Conservation (phyloP, 345 rosid genomes). For the Moricandia moricandioides region DNA sequence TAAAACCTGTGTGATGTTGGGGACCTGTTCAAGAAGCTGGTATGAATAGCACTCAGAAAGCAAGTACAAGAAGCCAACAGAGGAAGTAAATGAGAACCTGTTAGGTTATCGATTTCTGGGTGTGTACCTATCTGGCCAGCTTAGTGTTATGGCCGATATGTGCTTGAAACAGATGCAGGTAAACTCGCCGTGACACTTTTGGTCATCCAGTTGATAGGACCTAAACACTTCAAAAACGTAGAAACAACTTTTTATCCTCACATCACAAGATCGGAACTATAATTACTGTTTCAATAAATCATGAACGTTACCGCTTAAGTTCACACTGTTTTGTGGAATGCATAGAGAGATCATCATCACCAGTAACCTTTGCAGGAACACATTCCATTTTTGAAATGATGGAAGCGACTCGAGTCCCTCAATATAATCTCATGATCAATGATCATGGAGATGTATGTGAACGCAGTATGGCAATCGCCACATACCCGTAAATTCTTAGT, state of each 20-base stretch:
- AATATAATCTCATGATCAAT: conserved; percentile 67
- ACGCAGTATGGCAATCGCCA: conserved; percentile 81
- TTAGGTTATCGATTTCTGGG: neutral
- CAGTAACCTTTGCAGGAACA: conserved; percentile 86
- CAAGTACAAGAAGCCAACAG: neutral
- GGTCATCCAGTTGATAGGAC: conserved; percentile 7
- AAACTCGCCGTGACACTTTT: neutral
- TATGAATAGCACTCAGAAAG: neutral
- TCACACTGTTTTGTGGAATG: neutral
- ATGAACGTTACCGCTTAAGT: neutral
- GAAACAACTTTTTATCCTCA: neutral
- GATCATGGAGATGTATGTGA: conserved; percentile 63
- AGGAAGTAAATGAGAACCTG: conserved; percentile 6
- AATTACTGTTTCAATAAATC: neutral
- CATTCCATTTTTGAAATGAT: conserved; percentile 74
- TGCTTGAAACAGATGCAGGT: neutral
- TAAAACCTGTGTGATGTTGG: neutral
- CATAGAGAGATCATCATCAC: conserved; percentile 39
- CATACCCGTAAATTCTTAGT: conserved; percentile 78
- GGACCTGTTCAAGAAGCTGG: neutral
- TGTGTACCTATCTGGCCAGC: conserved; percentile 2
- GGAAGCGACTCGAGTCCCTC: conserved; percentile 90
- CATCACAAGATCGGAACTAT: neutral
- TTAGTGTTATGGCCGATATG: neutral
- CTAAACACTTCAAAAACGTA: neutral